phyloP scores from a whole-genome alignment of 129 eudicot species.

The carrot (Daucus carota) region DNA sequence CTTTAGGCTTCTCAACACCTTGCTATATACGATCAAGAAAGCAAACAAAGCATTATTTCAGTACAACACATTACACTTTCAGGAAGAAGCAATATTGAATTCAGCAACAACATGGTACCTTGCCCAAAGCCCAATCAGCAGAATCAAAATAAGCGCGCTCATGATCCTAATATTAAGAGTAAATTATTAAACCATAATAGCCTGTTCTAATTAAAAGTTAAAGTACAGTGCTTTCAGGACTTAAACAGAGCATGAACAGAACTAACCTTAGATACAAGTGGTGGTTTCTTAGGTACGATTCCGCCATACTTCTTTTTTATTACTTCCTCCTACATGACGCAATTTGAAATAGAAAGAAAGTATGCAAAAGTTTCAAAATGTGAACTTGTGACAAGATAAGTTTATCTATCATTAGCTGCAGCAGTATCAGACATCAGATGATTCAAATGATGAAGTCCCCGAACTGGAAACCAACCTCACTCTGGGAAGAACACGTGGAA shows the following conservation, averaged over 20 bases:
- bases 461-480: constrained; percentile 53
- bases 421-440: not conserved
- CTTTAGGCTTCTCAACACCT: constrained; percentile 95
- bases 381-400: not conserved
- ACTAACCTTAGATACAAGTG: constrained; percentile 83
- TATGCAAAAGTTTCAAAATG: constrained; percentile 10
- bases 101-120: constrained; percentile 36
- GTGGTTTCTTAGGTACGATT: constrained; percentile 82
- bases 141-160: constrained; percentile 98
- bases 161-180: constrained; percentile 58
- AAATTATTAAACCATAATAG: not conserved
- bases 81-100: not conserved
- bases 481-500: constrained; percentile 45
- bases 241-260: not conserved
- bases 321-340: constrained; percentile 57
- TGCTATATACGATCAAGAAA: constrained; percentile 48
- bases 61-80: constrained; percentile 7
- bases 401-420: not conserved
- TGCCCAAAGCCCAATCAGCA: constrained; percentile 99
- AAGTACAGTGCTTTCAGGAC: not conserved
- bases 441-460: not conserved
- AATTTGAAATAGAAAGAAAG: constrained; percentile 1
- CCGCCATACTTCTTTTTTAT: constrained; percentile 90
- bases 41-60: constrained; percentile 1
- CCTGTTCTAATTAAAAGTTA: constrained; percentile 1